These are phyloP conservation scores for Dothideomycetes sp. DNA, from an alignment of 2,329 filamentous ascomycete genomes.

Conservation along the genomic window DNA sequence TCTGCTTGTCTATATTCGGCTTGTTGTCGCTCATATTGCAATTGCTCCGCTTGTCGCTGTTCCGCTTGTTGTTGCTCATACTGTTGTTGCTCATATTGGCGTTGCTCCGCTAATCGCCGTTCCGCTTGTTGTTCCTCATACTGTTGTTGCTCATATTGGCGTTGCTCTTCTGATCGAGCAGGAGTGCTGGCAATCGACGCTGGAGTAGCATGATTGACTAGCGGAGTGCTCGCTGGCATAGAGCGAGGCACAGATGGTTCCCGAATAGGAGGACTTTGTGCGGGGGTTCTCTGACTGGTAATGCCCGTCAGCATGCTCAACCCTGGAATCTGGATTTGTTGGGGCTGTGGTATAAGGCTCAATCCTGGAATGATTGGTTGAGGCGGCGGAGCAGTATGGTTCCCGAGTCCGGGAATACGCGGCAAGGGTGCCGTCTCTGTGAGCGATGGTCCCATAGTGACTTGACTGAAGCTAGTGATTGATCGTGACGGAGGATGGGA, in stretches of 20 bases:
- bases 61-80: too few species aligned
- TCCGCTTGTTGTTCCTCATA: too few species aligned
- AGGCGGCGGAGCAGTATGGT: not conserved
- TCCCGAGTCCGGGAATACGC: not conserved
- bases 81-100: too few species aligned
- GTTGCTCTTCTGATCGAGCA: not conserved
- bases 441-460: constrained; percentile 5
- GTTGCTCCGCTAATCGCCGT: too few species aligned
- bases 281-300: not conserved
- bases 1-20: not conserved
- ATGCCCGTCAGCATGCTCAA: not conserved
- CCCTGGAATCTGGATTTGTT: not conserved
- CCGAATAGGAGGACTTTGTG: not conserved
- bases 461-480: constrained; percentile 7
- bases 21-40: too few species aligned
- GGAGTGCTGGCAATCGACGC: not conserved
- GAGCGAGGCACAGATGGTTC: not conserved
- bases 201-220: not conserved
- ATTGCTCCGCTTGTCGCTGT: too few species aligned
- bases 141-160: too few species aligned
- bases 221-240: not conserved
- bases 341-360: not conserved
- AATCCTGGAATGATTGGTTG: not conserved
- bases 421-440: constrained; percentile 5
- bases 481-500: not conserved